Conservation (phyloP, 768 basidiomycete species). For the Boletellus ananiceps region DNA sequence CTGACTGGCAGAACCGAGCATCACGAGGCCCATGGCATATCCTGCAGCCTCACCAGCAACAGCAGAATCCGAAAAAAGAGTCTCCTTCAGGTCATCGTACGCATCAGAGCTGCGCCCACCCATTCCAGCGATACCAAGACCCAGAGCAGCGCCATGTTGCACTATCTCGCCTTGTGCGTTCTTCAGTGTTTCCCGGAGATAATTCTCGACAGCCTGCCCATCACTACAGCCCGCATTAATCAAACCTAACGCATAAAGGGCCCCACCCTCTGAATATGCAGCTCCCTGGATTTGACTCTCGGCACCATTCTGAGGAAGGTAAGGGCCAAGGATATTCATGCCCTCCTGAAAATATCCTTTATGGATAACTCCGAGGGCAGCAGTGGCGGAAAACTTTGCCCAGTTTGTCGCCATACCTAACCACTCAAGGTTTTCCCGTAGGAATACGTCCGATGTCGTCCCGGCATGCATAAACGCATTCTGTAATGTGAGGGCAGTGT, state of each 20-base stretch:
- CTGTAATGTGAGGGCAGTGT: constrained; percentile 92
- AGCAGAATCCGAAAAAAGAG: constrained; percentile 91
- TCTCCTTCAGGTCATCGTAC: constrained; percentile 87
- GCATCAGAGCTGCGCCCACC: constrained; percentile 84
- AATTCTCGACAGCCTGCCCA: constrained; percentile 60
- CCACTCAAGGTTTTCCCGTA: constrained; percentile 97
- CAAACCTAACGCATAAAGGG: constrained; percentile 91
- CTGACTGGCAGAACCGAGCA: constrained; percentile 88
- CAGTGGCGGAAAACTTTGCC: constrained; percentile 98
- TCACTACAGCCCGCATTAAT: constrained; percentile 91
- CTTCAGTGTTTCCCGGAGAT: constrained; percentile 77
- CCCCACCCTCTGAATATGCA: constrained; percentile 92
- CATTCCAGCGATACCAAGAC: constrained; percentile 94
- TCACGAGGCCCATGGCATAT: constrained; percentile 96
- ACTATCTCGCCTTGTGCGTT: constrained; percentile 78
- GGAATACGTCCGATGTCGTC: constrained; percentile 89
- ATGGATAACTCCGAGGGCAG: constrained; percentile 95
- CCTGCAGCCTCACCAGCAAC: constrained; percentile 95
- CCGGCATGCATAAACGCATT: constrained; percentile 99
- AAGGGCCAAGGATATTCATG: constrained; percentile 87
- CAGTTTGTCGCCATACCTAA: constrained; percentile 92
- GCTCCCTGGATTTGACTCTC: constrained; percentile 76
- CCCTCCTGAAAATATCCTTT: constrained; percentile 95
- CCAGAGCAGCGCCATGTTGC: constrained; percentile 95
- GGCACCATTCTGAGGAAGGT: constrained; percentile 75